Conservation (phyloP, 805 yeast genomes). For the Pichia manshurica region DNA sequence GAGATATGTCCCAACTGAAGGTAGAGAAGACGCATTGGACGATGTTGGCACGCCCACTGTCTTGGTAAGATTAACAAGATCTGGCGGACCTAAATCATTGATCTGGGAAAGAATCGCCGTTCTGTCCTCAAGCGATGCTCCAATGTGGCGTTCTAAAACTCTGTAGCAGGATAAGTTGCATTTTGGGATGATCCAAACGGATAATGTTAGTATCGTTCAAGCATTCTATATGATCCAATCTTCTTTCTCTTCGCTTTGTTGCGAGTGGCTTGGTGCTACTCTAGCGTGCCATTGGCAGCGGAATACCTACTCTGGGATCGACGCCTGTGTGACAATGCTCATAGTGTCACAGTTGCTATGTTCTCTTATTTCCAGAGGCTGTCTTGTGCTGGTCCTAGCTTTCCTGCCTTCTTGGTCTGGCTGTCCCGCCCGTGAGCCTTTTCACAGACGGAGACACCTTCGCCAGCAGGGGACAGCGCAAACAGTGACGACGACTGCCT, state of each 20-base stretch:
- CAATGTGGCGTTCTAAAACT: constrained; percentile 47
- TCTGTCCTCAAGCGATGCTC: constrained; percentile 55
- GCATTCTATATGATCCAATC: too few relatives aligned
- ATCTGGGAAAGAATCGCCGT: constrained; percentile 53
- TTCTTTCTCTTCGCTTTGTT: too few relatives aligned
- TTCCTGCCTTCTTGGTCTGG: background rate
- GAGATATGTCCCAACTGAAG: constrained; percentile 60
- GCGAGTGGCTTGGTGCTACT: too few relatives aligned
- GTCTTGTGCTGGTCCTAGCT: background rate
- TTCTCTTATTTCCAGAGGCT: too few relatives aligned
- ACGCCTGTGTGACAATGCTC: constrained; percentile 44
- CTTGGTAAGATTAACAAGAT: constrained; percentile 47
- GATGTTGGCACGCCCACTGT: constrained; percentile 25
- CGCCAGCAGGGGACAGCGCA: too few relatives aligned
- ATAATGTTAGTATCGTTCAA: too few relatives aligned
- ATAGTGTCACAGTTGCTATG: background rate
- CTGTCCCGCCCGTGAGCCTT: too few relatives aligned
- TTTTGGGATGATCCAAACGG: too few relatives aligned
- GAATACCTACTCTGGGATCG: constrained; percentile 53
- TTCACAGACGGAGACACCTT: too few relatives aligned
- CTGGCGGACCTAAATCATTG: constrained; percentile 70
- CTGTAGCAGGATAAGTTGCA: constrained; percentile 23
- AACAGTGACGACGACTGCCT: too few relatives aligned
- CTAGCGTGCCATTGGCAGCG: background rate
- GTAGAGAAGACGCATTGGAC: constrained; percentile 24